These are phyloP conservation scores for Hypoxylon sp. DNA, from an alignment of 2,329 filamentous ascomycete genomes.

Conservation along the genomic window DNA sequence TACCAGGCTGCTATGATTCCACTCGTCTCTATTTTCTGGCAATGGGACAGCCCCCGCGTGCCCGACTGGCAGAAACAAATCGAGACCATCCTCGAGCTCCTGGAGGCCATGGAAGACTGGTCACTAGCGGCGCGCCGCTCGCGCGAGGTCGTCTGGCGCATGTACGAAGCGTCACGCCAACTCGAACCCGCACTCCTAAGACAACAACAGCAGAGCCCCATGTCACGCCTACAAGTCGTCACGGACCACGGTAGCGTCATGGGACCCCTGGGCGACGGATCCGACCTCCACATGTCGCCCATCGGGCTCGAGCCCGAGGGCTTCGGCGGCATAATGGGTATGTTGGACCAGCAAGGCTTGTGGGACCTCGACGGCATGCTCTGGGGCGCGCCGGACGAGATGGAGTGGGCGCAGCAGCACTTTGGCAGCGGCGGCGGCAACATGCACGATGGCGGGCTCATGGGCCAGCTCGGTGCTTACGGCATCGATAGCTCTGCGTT, in stretches of 20 bases:
- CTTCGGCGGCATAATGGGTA: constrained; percentile 65
- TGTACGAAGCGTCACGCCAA: constrained; percentile 70
- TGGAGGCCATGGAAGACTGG: constrained; percentile 75
- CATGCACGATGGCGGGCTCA: constrained; percentile 51
- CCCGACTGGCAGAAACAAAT: constrained; percentile 69
- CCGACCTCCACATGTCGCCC: constrained; percentile 64
- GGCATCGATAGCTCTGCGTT: constrained; percentile 58
- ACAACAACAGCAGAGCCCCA: constrained; percentile 48
- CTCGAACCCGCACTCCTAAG: constrained; percentile 54
- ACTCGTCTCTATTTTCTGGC: constrained; percentile 79
- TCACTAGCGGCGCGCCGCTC: constrained; percentile 73
- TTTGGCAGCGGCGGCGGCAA: constrained; percentile 44
- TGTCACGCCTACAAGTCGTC: constrained; percentile 51
- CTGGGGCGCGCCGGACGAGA: constrained; percentile 62
- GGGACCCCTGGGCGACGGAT: constrained; percentile 54
- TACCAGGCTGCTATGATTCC: constrained; percentile 86
- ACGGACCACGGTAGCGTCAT: constrained; percentile 52
- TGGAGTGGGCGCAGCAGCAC: constrained; percentile 53
- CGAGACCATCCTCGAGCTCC: constrained; percentile 69
- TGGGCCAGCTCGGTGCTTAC: constrained; percentile 51
- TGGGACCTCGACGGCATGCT: constrained; percentile 71
- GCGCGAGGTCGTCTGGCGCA: constrained; percentile 72
- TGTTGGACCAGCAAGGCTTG: constrained; percentile 66
- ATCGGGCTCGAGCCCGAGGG: constrained; percentile 66
- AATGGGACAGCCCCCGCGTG: constrained; percentile 65